These are phyloP conservation scores for Hypoxylon fuscum DNA, from an alignment of 495 filamentous ascomycete species.

Conservation along the genomic window DNA sequence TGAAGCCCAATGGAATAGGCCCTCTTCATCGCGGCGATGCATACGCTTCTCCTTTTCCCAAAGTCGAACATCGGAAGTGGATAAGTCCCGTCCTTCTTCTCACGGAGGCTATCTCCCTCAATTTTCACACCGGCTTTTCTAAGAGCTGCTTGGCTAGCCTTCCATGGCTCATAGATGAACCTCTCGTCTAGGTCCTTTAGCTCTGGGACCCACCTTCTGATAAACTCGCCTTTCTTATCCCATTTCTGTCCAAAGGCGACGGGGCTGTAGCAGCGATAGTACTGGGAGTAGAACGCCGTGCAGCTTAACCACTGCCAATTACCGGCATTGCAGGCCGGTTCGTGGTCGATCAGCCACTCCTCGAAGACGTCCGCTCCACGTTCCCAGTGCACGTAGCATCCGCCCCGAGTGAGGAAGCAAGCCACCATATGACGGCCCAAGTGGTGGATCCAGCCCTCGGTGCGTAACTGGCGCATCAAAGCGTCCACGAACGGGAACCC, in stretches of 20 bases:
- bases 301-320: conserved; percentile 83
- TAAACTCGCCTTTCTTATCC: conserved; percentile 69
- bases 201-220: conserved; percentile 70
- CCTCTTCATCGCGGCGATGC: conserved; percentile 69
- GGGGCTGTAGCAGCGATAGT: conserved; percentile 72
- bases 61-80: conserved; percentile 81
- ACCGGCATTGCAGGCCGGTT: conserved; percentile 71
- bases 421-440: conserved; percentile 76
- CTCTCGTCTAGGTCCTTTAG: conserved; percentile 66
- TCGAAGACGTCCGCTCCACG: conserved; percentile 78
- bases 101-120: conserved; percentile 58
- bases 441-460: conserved; percentile 80
- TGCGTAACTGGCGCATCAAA: conserved; percentile 73
- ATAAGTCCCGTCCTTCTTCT: conserved; percentile 56
- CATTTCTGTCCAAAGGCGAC: conserved; percentile 73
- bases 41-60: conserved; percentile 61
- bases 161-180: conserved; percentile 80
- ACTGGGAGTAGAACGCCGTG: conserved; percentile 73
- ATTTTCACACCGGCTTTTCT: conserved; percentile 66
- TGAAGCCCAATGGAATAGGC: conserved; percentile 69
- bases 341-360: conserved; percentile 75
- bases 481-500: conserved; percentile 81
- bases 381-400: conserved; percentile 78
- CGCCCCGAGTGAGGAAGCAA: conserved; percentile 76
- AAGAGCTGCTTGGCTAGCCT: conserved; percentile 67